These are phyloP conservation scores for Globisporangium takayamanum DNA, from an alignment of 352 stramenopile genomes.

Conservation along the genomic window DNA sequence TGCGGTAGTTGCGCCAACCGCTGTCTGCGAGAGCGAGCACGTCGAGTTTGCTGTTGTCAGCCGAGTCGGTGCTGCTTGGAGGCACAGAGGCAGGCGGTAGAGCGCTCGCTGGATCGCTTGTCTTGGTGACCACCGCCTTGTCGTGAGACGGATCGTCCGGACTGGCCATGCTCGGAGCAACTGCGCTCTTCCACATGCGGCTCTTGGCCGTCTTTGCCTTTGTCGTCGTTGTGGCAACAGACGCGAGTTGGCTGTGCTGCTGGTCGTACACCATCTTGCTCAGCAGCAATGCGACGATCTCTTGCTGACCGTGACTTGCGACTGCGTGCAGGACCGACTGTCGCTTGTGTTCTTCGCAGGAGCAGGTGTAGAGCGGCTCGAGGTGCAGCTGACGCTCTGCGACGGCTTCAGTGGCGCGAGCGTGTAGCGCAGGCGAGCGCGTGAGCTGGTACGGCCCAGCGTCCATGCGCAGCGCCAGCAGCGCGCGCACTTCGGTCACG, in stretches of 20 bases:
- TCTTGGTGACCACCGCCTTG: background rate
- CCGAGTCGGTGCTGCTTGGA: background rate
- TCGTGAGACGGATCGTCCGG: background rate
- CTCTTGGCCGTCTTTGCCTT: background rate
- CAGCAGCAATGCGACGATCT: constrained; percentile 50
- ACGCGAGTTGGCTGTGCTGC: constrained; percentile 6
- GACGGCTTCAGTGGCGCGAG: background rate
- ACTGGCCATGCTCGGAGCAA: constrained; percentile 13
- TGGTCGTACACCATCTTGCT: constrained; percentile 40
- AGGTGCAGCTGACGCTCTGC: constrained; percentile 15
- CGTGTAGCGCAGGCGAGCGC: background rate
- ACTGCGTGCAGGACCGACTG: constrained; percentile 64
- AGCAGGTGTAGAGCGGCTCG: constrained; percentile 51
- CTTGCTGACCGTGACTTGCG: constrained; percentile 39
- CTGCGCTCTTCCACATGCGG: constrained; percentile 8
- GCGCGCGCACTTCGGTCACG: constrained; percentile 35
- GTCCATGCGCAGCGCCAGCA: constrained; percentile 35
- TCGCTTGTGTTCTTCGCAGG: constrained; percentile 53
- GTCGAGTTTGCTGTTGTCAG: constrained; percentile 14
- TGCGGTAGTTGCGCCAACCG: constrained; percentile 65
- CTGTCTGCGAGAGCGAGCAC: constrained; percentile 14
- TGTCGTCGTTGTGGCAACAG: background rate
- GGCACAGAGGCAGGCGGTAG: too few species aligned
- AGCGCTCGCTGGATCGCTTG: background rate
- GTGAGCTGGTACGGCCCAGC: constrained; percentile 3